Conservation (phyloP, 495 filamentous ascomycete genomes). For the Penicillium flavigenum region DNA sequence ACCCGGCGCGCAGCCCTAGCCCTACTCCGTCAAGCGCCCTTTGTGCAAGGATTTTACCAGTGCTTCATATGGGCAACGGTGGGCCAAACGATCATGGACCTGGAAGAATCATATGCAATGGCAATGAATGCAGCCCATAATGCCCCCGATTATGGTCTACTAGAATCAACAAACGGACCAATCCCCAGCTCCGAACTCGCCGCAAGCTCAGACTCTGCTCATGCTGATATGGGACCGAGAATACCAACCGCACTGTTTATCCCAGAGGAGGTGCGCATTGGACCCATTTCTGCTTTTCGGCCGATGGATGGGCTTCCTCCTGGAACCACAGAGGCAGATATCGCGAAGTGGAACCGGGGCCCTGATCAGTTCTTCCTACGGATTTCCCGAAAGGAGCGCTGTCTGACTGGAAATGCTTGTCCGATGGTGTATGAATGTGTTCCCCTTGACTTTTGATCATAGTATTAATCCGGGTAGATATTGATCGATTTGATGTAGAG, state of each 20-base stretch:
- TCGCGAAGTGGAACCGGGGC: slow-evolving; percentile 17
- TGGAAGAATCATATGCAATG: slow-evolving; percentile 25
- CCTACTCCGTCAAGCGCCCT: slow-evolving; percentile 25
- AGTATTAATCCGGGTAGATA: not conserved
- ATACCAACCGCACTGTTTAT: slow-evolving; percentile 10
- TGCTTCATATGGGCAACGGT: slow-evolving; percentile 15
- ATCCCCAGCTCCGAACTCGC: not conserved
- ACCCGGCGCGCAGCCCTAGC: slow-evolving; percentile 28
- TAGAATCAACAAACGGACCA: not conserved
- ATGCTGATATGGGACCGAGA: not conserved
- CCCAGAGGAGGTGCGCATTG: slow-evolving; percentile 35
- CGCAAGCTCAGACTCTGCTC: not conserved
- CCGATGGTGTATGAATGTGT: slow-evolving; percentile 17
- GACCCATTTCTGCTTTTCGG: slow-evolving; percentile 26
- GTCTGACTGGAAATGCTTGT: slow-evolving; percentile 20
- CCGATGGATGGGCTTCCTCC: slow-evolving; percentile 24
- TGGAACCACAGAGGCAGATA: slow-evolving; percentile 17
- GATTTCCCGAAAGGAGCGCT: slow-evolving; percentile 24
- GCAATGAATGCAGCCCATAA: not conserved
- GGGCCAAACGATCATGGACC: slow-evolving; percentile 19
- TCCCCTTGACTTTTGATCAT: slow-evolving; percentile 16
- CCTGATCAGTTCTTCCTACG: slow-evolving; percentile 24
- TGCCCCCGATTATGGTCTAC: not conserved
- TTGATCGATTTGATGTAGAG: not conserved
- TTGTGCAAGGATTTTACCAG: slow-evolving; percentile 29